Conservation (phyloP, 192 early-diverging fungal genomes). For the Radiomyces spectabilis region DNA sequence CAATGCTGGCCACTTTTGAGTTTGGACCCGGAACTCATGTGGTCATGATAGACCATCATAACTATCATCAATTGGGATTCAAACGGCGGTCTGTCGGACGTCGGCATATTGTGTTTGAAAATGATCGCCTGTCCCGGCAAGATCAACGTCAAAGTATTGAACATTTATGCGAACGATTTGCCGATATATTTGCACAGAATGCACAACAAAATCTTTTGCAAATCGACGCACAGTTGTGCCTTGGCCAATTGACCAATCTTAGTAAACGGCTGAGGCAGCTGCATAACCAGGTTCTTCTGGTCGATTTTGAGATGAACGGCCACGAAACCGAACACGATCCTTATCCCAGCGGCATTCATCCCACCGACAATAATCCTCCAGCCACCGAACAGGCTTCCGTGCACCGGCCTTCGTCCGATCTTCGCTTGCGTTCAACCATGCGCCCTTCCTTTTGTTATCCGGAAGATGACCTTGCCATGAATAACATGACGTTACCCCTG, state of each 20-base stretch:
- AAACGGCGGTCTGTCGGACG: neutral
- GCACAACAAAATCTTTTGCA: constrained; percentile 5
- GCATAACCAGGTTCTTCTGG: too few species aligned
- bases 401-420: too few species aligned
- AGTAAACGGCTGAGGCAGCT: too few species aligned
- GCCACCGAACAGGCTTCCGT: too few species aligned
- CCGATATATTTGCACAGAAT: constrained; percentile 9
- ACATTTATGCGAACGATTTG: constrained; percentile 1
- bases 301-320: too few species aligned
- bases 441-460: too few species aligned
- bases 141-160: constrained; percentile 2
- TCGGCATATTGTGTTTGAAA: constrained; percentile 7
- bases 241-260: neutral
- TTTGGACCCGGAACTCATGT: neutral
- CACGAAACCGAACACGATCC: too few species aligned
- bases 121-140: neutral
- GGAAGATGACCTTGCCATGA: too few species aligned
- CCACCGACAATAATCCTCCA: too few species aligned
- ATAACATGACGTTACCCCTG: neutral
- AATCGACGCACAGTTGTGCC: constrained; percentile 1
- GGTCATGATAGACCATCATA: constrained; percentile 6
- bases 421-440: too few species aligned
- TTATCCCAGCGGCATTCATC: too few species aligned
- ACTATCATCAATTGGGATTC: constrained; percentile 5
- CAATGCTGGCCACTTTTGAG: neutral